Conservation (phyloP, 169 alveolate genomes). For the Eimeria acervulina region DNA sequence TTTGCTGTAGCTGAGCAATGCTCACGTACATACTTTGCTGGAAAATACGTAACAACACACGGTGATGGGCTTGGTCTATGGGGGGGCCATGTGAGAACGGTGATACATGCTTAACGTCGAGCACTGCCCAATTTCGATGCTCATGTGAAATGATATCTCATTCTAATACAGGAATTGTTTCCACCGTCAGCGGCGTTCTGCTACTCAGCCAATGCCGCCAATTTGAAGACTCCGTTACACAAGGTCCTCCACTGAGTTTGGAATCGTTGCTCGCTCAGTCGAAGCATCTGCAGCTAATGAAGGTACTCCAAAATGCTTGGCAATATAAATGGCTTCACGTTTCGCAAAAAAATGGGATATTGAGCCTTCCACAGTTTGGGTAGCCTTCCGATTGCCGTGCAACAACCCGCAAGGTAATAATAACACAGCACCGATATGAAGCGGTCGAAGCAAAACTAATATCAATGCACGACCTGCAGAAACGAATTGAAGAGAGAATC, state of each 20-base stretch:
- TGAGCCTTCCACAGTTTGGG: neutral
- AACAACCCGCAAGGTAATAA: neutral
- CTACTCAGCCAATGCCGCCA: slow-evolving; percentile 72
- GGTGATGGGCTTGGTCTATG: neutral
- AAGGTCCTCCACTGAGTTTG: slow-evolving; percentile 57
- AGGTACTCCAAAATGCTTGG: slow-evolving; percentile 15
- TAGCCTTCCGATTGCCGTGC: neutral
- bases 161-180: slow-evolving; percentile 62
- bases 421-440: neutral
- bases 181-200: slow-evolving; percentile 64
- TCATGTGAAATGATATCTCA: neutral
- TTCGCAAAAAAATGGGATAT: neutral
- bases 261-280: slow-evolving; percentile 51
- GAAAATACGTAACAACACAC: neutral
- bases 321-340: neutral
- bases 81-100: neutral
- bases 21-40: neutral
- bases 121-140: neutral
- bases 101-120: neutral
- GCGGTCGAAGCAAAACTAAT: neutral
- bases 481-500: slow-evolving; percentile 75
- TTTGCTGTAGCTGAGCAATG: neutral
- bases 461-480: slow-evolving; percentile 21
- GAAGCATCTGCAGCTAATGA: slow-evolving; percentile 73
- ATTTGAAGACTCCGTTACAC: slow-evolving; percentile 72